phyloP scores from a whole-genome alignment of 352 stramenopile genomes.

The Aphanomyces invadans region DNA sequence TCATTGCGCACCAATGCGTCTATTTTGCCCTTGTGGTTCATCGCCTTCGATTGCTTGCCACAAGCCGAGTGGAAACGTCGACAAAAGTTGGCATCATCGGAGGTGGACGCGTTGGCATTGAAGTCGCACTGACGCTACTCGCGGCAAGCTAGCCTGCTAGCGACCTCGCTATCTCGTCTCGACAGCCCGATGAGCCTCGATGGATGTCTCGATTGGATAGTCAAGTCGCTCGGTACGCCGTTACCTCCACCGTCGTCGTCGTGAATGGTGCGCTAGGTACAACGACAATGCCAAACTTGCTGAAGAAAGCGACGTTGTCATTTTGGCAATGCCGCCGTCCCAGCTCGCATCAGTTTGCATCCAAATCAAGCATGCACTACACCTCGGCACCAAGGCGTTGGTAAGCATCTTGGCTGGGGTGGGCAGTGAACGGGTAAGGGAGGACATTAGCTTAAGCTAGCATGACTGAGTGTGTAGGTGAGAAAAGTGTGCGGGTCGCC shows the following conservation, averaged over 20 bases:
- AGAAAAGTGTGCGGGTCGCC: slow-evolving; percentile 13
- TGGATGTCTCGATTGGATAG: slow-evolving; percentile 12
- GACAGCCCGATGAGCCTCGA: slow-evolving; percentile 42
- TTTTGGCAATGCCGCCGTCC: slow-evolving; percentile 55
- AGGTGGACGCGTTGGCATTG: slow-evolving; percentile 42
- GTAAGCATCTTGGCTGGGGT: slow-evolving; percentile 44
- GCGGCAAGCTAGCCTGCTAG: slow-evolving; percentile 33
- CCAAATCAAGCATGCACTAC: slow-evolving; percentile 52
- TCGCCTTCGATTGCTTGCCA: slow-evolving; percentile 26
- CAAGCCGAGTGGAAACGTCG: slow-evolving; percentile 5
- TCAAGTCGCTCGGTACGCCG: not conserved
- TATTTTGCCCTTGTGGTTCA: slow-evolving; percentile 32
- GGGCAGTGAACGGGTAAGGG: slow-evolving; percentile 30
- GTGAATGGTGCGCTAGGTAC: slow-evolving; percentile 37
- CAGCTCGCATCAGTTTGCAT: slow-evolving; percentile 63
- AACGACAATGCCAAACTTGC: slow-evolving; percentile 53
- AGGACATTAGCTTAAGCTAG: not conserved
- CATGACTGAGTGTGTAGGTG: not conserved
- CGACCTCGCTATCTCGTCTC: slow-evolving; percentile 42
- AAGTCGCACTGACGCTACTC: slow-evolving; percentile 44
- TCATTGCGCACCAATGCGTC: slow-evolving; percentile 39
- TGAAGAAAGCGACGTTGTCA: slow-evolving; percentile 45
- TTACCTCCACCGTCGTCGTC: no score
- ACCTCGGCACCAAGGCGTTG: slow-evolving; percentile 29
- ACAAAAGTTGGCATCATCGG: slow-evolving; percentile 46